Evolutionary conservation across 768 basidiomycete species (phyloP), one percentile per base, ranked within the genome.

Genomic region (Chalciporus pseudorubinellus): DNA sequence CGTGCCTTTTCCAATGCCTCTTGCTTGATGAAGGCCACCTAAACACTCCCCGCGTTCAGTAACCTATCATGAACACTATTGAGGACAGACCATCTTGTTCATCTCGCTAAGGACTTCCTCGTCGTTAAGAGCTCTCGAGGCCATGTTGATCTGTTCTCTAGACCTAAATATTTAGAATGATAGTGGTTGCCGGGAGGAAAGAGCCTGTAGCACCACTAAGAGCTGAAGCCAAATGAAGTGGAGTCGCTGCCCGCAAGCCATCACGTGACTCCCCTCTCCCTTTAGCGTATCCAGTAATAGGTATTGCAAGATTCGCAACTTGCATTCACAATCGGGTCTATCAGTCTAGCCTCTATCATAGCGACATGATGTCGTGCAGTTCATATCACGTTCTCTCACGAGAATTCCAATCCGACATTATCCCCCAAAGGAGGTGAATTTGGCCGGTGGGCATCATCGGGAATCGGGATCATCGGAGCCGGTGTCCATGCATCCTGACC

Each of bases 1-100:
- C 97, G 78, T 1, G 93, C 95, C 74, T 99, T 99, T 77, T 99
- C 95, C 58, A 91, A 71, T 4, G 95, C 95, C 72, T 99, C 97
- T 67, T 98, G 97, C 73, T 92, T 95, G 80, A 98, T 98, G 78
- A 98, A 98, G 47, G 92, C 87, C 42, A 95, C 92, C 95, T 95
- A 68, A 28, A 56, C 14, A 26, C 40, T 12, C 31, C 31, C 28
- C 6, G 49, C 24, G 28, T 51, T 54, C 41, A 51, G 48, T 14
- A 33, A 39, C 33, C 18, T 24, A 45, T 53, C 28, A 44, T 28
- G 14, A 36, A 19, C 6, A 21, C 33, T 34, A 41, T 47, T 34
- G 43, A 22, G 38, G 29, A 68, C 79, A 48, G 50, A 94, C 95
- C 95, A 98, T 98, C 84, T 98, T 98, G 77, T 92, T 95, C 91